Base-by-base conservation (phyloP, 805 yeast genomes). In the Cyberlindnera maritima region DNA sequence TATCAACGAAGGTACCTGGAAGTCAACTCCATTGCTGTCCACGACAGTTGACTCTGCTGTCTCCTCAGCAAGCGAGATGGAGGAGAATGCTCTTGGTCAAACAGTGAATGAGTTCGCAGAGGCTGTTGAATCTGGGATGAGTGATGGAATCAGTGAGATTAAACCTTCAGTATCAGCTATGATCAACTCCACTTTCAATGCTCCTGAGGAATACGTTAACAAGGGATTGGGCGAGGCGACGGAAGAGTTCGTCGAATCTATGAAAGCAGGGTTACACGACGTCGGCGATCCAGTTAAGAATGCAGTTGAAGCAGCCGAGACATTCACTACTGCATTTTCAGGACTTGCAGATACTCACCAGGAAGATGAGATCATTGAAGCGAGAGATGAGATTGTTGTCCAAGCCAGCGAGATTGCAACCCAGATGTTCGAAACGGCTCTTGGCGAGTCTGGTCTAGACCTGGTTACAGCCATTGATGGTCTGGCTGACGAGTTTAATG, bases 391-490 rank as follows among this genome's bases (percentile, higher is more conserved):
- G 12, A 21, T 17, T 18, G 5, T 35, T 18, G 36, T 26, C 12
- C 39, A 37, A 8, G 36, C 29, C 17, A 17, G 36, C 4, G 37
- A 44, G 9, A 25, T 33, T 19, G 43, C 45, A 11, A 46, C 52
- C 23, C 38, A 44, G 8, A 44, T 40, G 44, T 43, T 49, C 33
- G 50, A 53, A n/a, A 46, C 51, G 12, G 52, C 54, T 1, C 36
- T 50, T 5, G 56, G 54, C 26, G 54, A 54, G 19, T 38, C 55
- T 5, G 49, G 44, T 9, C 28, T 36, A 23, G 34, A 35, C 3
- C 17, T 52, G n/a, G 54, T 48, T 29, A 50, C 50, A 6, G 36
- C 49, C 14, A 42, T 47, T 14, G 52, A 48, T 17, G 46, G 44
- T 3, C 25, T 41, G 28, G 38, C 42, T 23, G 46, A 47, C 7